phyloP scores from a whole-genome alignment of 2,329 filamentous ascomycete species.

The Mycogone perniciosa region DNA sequence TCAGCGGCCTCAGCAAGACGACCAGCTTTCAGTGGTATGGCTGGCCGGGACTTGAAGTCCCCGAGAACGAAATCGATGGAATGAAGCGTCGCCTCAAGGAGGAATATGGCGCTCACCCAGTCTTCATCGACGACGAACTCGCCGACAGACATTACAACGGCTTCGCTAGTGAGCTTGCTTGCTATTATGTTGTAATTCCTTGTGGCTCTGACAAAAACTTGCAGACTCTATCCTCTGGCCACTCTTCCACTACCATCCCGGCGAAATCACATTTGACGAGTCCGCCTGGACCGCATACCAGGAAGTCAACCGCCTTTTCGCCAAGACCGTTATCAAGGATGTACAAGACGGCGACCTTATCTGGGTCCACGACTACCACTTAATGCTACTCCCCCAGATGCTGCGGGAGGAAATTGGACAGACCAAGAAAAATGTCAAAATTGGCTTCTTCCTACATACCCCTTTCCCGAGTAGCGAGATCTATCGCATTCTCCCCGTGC shows the following conservation, averaged over 20 bases:
- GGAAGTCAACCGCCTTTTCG: constrained; percentile 88
- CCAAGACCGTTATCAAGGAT: constrained; percentile 77
- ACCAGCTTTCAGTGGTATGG: constrained; percentile 98
- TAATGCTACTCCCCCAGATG: constrained; percentile 96
- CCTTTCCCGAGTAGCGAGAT: constrained; percentile 97
- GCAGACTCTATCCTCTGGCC: constrained; percentile 96
- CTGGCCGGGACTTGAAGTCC: constrained; percentile 90
- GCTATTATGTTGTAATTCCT: neutral
- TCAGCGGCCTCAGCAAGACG: constrained; percentile 85
- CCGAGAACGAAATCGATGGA: constrained; percentile 68
- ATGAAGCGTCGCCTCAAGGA: constrained; percentile 76
- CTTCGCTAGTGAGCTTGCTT: constrained; percentile 66
- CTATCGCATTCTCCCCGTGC: constrained; percentile 88
- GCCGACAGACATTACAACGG: constrained; percentile 97
- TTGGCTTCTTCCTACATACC: constrained; percentile 96
- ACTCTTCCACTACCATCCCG: constrained; percentile 96
- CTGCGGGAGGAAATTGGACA: constrained; percentile 80
- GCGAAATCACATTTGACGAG: constrained; percentile 97
- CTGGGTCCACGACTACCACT: constrained; percentile 98
- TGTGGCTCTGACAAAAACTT: neutral
- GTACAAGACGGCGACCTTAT: constrained; percentile 90
- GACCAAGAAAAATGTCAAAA: constrained; percentile 85
- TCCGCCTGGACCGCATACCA: constrained; percentile 88
- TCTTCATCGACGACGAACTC: constrained; percentile 89
- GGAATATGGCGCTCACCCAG: constrained; percentile 81